Base-by-base conservation (phyloP, 1,284 basidiomycete genomes). In the Chondrostereum purpureum region DNA sequence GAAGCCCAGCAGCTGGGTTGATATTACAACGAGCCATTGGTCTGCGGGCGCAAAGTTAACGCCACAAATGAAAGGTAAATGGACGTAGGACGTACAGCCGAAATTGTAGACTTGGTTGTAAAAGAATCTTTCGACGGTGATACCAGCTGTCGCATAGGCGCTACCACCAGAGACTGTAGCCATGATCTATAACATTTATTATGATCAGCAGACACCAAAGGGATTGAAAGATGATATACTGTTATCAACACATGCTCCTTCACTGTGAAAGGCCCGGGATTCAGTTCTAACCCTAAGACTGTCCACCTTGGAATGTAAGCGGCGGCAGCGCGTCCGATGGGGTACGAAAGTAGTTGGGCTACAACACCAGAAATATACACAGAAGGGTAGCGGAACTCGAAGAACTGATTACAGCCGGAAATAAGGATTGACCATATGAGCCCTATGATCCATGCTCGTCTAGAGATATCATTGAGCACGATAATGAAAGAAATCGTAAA, bases 1-100 rank as follows among this genome's bases (percentile, higher is more conserved):
- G 58, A 94, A 91, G 1, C 92, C 92, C 36, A 92, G 84, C 50
- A 94, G 69, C 58, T 94, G 88, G 0, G 88, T 88, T 5, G 88
- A 84, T 68, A 96, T 79, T 19, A 91, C 77, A 34, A 94, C 63
- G 60, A 94, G 72, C 73, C 83, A 80, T 73, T 85, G 78, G 75
- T 83, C 75, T 77, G 46, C 43, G 41, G 35, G 42, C 21, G 21
- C 35, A 43, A 19, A 46, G 42, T 40, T 19, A 27, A 24, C 12
- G 42, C 18, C 16, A 14, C 18, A 43, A 43, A 19, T 18, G 42
- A 17, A 8, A 34, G 18, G 24, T 10, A 23, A 24, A 37, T 23
- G 2, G 27, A 13, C 4, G 8, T 17, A n/a, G 11, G 1, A 64
- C 75, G 52, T 49, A 79, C 76, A 87, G 45, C 67, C 57, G 58